These are phyloP conservation scores for Pinus tabuliformis DNA, from an alignment of 75 land plant genomes.

Conservation along the genomic window DNA sequence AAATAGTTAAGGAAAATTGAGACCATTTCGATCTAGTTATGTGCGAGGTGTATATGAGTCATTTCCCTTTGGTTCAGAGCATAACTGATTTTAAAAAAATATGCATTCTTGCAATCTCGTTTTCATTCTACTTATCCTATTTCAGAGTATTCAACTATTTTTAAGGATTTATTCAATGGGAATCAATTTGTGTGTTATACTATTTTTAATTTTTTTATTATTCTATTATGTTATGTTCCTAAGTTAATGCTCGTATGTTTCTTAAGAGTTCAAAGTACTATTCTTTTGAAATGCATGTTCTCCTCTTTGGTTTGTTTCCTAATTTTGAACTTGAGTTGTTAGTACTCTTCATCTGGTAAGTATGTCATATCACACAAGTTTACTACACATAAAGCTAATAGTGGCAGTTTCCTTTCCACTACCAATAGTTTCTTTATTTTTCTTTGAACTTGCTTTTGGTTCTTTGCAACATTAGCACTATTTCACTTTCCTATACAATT, in stretches of 20 bases:
- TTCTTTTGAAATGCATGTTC: constrained; percentile 58
- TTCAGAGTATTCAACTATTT: background rate
- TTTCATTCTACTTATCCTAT: background rate
- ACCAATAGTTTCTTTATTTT: background rate
- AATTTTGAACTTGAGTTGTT: constrained; percentile 70
- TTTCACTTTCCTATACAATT: too few relatives aligned
- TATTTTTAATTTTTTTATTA: too few relatives aligned
- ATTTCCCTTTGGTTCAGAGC: background rate
- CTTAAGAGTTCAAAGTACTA: constrained; percentile 62
- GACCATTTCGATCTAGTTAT: too few relatives aligned
- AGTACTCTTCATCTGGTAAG: constrained; percentile 46
- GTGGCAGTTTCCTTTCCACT: background rate
- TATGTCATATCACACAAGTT: background rate
- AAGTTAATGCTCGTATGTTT: background rate
- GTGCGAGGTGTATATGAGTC: constrained; percentile 19
- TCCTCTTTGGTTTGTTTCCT: constrained; percentile 76
- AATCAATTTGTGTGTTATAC: too few relatives aligned
- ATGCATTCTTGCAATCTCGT: background rate
- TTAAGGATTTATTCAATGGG: too few relatives aligned
- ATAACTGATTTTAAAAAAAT: background rate
- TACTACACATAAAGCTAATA: constrained; percentile 29
- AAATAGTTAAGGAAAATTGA: too few relatives aligned
- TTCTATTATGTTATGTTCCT: too few relatives aligned
- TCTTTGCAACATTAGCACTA: background rate
- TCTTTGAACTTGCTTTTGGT: background rate